Evolutionary conservation across 1,284 basidiomycete species (phyloP).

Genomic region (Lentinus polychrous): DNA sequence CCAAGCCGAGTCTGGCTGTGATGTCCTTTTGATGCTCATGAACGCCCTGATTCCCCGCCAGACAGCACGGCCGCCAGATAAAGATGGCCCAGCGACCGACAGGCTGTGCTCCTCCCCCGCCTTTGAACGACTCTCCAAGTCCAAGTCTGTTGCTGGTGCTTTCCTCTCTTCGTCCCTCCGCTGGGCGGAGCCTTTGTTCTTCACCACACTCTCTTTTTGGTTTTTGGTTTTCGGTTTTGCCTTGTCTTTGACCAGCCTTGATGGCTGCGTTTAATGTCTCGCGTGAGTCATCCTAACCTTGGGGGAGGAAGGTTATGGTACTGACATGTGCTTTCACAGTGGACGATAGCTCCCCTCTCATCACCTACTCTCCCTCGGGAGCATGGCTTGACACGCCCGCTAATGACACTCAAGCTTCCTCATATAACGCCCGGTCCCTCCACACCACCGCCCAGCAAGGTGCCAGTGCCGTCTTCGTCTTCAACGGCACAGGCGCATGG

Average conservation of each 20-base stretch:
- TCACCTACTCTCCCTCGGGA: slow-evolving; percentile 22
- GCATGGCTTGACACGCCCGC: slow-evolving; percentile 24
- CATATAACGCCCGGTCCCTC: slow-evolving; percentile 18
- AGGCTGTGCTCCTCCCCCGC: background rate
- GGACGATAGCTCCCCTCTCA: slow-evolving; percentile 26
- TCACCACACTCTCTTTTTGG: slow-evolving; percentile 13
- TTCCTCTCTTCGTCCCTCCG: slow-evolving; percentile 14
- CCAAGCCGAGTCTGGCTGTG: too few species aligned
- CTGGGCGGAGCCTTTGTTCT: slow-evolving; percentile 21
- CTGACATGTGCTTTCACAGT: slow-evolving; percentile 14
- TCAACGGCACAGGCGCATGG: slow-evolving; percentile 45
- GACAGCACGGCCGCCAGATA: too few species aligned
- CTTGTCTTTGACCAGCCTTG: slow-evolving; percentile 17
- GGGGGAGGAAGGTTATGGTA: background rate
- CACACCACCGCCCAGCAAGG: slow-evolving; percentile 19
- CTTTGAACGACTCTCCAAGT: background rate
- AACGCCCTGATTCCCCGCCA: too few species aligned
- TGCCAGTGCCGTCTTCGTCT: slow-evolving; percentile 20
- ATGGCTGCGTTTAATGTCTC: slow-evolving; percentile 29
- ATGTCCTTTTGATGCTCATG: too few species aligned
- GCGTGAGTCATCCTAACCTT: slow-evolving; percentile 15
- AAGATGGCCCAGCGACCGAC: too few species aligned
- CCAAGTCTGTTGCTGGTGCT: background rate
- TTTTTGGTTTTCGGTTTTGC: slow-evolving; percentile 11
- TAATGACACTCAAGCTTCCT: slow-evolving; percentile 13